Conservation (phyloP, 345 rosid genomes). For the Chamaenerion angustifolium region DNA sequence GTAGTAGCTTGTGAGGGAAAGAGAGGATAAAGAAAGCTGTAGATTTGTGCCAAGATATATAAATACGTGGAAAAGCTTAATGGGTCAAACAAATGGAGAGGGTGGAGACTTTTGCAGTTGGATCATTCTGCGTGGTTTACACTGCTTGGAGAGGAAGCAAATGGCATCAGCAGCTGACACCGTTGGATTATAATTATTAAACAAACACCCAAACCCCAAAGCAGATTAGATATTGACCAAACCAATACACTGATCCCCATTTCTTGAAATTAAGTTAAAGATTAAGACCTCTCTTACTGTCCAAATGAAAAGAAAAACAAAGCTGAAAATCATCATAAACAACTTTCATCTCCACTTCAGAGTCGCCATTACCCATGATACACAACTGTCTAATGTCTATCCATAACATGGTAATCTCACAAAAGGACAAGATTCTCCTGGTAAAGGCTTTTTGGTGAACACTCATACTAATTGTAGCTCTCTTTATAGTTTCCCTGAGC, state of each 20-base stretch:
- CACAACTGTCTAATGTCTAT: too few relatives aligned
- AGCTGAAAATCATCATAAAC: too few relatives aligned
- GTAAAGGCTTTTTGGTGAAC: too few relatives aligned
- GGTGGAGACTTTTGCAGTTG: background rate
- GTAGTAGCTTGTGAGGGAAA: background rate
- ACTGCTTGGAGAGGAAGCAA: constrained; percentile 18
- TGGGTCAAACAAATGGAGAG: background rate
- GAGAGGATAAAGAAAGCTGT: constrained; percentile 1
- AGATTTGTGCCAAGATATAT: background rate
- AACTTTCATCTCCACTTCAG: too few relatives aligned
- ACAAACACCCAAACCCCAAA: background rate
- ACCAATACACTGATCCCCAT: background rate
- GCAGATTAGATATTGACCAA: background rate
- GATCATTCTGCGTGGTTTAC: constrained; percentile 9
- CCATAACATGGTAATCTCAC: too few relatives aligned
- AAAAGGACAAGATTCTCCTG: too few relatives aligned
- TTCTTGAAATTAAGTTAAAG: too few relatives aligned
- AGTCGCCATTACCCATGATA: too few relatives aligned
- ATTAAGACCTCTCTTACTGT: too few relatives aligned
- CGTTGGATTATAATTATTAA: background rate
- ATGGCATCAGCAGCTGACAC: background rate
- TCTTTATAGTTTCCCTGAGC: too few relatives aligned
- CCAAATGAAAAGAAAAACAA: too few relatives aligned
- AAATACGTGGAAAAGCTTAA: background rate
- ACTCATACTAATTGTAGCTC: too few relatives aligned